Evolutionary conservation across 2,329 filamentous ascomycete species (phyloP).

Genomic region (Aureobasidium sp.): DNA sequence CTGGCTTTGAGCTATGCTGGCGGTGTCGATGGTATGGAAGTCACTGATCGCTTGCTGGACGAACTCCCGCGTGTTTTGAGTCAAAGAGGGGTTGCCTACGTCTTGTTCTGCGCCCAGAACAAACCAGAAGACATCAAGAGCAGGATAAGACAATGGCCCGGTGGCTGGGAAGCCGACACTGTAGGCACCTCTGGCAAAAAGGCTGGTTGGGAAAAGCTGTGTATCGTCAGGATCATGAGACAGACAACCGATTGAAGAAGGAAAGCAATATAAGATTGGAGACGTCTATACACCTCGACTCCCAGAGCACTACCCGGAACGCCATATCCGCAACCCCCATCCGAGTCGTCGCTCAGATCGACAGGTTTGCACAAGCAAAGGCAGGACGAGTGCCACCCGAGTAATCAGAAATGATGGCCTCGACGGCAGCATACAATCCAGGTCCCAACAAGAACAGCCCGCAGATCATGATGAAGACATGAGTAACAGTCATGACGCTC

Average conservation of each 20-base stretch:
- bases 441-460: conserved; percentile 47
- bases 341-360: conserved; percentile 30
- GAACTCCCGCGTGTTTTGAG: conserved; percentile 59
- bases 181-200: conserved; percentile 78
- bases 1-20: conserved; percentile 84
- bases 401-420: conserved; percentile 48
- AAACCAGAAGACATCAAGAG: conserved; percentile 67
- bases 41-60: conserved; percentile 70
- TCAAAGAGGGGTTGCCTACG: conserved; percentile 70
- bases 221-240: conserved; percentile 65
- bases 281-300: not conserved
- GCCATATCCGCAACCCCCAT: not conserved
- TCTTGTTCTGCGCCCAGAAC: conserved; percentile 87
- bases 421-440: conserved; percentile 46
- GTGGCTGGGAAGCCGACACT: conserved; percentile 65
- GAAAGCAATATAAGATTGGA: not conserved
- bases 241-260: not conserved
- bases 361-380: conserved; percentile 44
- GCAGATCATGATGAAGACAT: conserved; percentile 39
- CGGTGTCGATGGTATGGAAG: conserved; percentile 87
- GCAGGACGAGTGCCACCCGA: conserved; percentile 38
- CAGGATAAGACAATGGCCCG: conserved; percentile 52
- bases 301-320: not conserved
- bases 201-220: conserved; percentile 90
- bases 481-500: conserved; percentile 39